Evolutionary conservation across 805 yeast genomes (phyloP), one percentile per base, ranked within the genome.

Genomic region (Komagataella mondaviorum): DNA sequence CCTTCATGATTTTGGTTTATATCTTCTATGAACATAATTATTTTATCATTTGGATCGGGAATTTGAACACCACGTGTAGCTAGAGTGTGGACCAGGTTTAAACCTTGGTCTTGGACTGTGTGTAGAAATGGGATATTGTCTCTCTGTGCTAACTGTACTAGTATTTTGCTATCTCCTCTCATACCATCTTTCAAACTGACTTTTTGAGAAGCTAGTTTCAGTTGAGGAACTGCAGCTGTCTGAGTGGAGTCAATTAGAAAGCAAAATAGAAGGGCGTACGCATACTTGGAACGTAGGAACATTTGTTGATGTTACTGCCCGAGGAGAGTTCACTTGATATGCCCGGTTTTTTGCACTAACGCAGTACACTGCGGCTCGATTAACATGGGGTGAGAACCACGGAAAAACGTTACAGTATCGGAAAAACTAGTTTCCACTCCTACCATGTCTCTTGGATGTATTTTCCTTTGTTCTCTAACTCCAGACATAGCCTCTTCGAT

Each of bases 361-460:
- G 39, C 12, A 30, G 6, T 3, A 14, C 10, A 1, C 14, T 30
- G 39, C 39, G 39, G 39, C 39, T 30, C 14, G 10, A 30, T 2
- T 14, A 20, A 20, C 20, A 20, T 8, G 39, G 4, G n/a, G 39
- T 30, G 39, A 18, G 20, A 44, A 12, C 46, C 46, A 2, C 23
- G 46, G 23, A 44, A 8, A 44, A 18, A 44, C 5, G 16, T 1
- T 18, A n/a, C 3, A 12, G 6, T 8, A 14, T 44, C 23, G 46
- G 46, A 18, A 7, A 44, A 44, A 17, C 46, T 18, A n/a, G 17
- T 12, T 30, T 30, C 39, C 39, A 30, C 39, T 64, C 4, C 3
- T 61, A 90, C 96, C 96, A 90, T 0, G 95, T 87, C 61, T 90
- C 97, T 66, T 90, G 96, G 47, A 87, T 68, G 60, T 88, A 90